Base-by-base conservation (phyloP, 306 rosid species). In the Gillenia trifoliata region DNA sequence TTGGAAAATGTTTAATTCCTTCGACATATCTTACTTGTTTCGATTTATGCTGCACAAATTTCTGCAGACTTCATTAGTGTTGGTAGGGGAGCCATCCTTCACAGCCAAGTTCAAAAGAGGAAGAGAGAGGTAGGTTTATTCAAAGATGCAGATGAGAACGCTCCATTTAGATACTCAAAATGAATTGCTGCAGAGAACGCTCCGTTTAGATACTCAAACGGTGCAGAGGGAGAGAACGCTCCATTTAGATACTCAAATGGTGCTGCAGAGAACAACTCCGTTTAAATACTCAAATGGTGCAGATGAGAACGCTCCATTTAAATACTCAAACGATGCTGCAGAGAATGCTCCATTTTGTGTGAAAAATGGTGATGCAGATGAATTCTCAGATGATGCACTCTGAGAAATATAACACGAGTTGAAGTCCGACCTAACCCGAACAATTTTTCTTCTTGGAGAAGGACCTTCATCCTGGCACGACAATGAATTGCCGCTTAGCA, bases 401-500 rank as follows among this genome's bases (percentile, higher is more conserved):
- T 20, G 25, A 52, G n/a, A 20, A 52, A 52, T 6, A 34, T 34
- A 34, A n/a, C n/a, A n/a, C n/a, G n/a, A n/a, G n/a, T n/a, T n/a
- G n/a, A n/a, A n/a, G 40, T 34, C 10, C 10, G 30, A 56, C 62
- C 13, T 3, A 60, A 28, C 20, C 36, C n/a, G 11, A 56, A 0
- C 26, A 60, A 16, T 92, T 7, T 7, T 92, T 92, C 86, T 89
- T 92, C 86, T 67, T 82, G 11, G 91, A 89, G 70, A 86, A 88
- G 4, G 77, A 82, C 78, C 25, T 89, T 40, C 79, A 55, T 0
- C 49, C 80, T 0, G 83, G 82, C 20, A 33, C 85, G 17, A 78
- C 84, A 23, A 17, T 89, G 66, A 23, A 77, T 68, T 33, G 83
- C 17, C 85, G 77, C 65, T 89, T 89, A 78, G 75, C 78, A 0